phyloP scores from a whole-genome alignment of 768 basidiomycete genomes.

The Sporobolomyces phaffii region DNA sequence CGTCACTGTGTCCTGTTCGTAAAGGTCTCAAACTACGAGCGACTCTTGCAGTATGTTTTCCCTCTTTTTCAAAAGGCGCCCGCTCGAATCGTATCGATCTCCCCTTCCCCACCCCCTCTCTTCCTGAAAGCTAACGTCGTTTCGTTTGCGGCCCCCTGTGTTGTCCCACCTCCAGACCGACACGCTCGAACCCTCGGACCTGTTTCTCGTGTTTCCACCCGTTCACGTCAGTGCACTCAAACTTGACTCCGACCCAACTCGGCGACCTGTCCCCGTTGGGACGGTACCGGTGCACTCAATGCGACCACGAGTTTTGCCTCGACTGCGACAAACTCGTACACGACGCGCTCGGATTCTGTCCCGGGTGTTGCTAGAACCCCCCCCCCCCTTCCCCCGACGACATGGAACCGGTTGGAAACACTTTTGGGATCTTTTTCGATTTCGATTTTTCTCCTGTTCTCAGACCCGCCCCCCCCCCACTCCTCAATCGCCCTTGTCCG shows the following conservation, averaged over 20 bases:
- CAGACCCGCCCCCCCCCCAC: too few relatives aligned
- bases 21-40: constrained; percentile 23
- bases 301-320: constrained; percentile 77
- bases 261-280: constrained; percentile 78
- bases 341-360: constrained; percentile 90
- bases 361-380: constrained; percentile 49
- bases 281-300: constrained; percentile 82
- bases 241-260: constrained; percentile 46
- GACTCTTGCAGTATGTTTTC: constrained; percentile 9
- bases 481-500: too few relatives aligned
- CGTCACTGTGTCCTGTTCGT: too few relatives aligned
- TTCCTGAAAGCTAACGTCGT: background rate
- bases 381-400: too few relatives aligned
- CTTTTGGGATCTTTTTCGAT: too few relatives aligned
- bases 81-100: too few relatives aligned
- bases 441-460: too few relatives aligned
- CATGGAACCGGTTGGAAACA: too few relatives aligned
- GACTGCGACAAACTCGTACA: constrained; percentile 97
- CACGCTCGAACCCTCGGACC: constrained; percentile 40
- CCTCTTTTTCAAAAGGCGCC: too few relatives aligned
- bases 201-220: constrained; percentile 76
- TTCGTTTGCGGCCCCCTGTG: constrained; percentile 44
- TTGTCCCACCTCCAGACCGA: constrained; percentile 43
- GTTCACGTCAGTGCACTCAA: constrained; percentile 51
- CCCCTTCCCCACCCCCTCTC: background rate